Evolutionary conservation across 176 grass and related monocot genomes (phyloP).

Genomic region (Cenchrus americanus): DNA sequence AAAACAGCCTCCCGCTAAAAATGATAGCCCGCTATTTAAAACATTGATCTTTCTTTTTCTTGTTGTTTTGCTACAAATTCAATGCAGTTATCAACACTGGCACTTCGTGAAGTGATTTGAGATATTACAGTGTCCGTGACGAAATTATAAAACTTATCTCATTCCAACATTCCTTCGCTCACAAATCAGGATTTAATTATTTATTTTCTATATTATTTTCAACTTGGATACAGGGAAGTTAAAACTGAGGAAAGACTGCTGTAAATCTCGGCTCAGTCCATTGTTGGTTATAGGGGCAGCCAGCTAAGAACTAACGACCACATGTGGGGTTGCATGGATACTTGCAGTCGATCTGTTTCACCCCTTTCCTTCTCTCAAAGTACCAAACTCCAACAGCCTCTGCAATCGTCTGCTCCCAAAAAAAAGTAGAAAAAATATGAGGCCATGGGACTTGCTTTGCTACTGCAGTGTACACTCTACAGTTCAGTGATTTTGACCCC

Average conservation of each 20-base stretch:
- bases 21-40: too few species aligned
- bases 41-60: too few species aligned
- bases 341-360: slow-evolving; percentile 53
- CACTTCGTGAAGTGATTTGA: too few species aligned
- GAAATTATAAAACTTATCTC: too few species aligned
- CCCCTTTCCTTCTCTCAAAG: slow-evolving; percentile 43
- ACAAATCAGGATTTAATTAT: background rate
- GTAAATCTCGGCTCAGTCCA: background rate
- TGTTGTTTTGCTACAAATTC: too few species aligned
- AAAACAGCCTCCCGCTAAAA: too few species aligned
- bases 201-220: background rate
- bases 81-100: too few species aligned
- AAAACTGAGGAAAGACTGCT: background rate
- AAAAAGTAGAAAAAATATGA: background rate
- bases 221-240: background rate
- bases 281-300: background rate
- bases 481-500: background rate
- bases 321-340: slow-evolving; percentile 73
- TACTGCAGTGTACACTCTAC: background rate
- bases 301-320: slow-evolving; percentile 1
- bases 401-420: slow-evolving; percentile 54
- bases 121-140: too few species aligned
- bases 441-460: background rate
- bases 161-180: background rate
- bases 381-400: slow-evolving; percentile 77